Conservation (phyloP, 352 stramenopile genomes). For the Phytophthora chlamydospora region DNA sequence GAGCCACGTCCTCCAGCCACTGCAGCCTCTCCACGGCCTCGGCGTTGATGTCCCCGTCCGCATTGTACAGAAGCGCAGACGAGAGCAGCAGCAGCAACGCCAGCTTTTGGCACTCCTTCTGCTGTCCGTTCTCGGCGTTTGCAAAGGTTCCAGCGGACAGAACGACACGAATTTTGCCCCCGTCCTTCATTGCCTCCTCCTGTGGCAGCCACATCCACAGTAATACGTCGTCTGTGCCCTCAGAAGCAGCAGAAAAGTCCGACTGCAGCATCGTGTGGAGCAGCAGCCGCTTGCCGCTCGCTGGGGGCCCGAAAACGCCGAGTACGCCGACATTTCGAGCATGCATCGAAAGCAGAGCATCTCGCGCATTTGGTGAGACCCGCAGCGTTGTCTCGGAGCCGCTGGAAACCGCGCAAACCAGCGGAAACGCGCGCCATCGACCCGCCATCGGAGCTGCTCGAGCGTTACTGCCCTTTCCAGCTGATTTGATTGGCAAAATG, state of each 20-base stretch:
- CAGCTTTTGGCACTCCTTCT: conserved; percentile 24
- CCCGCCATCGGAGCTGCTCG: conserved; percentile 15
- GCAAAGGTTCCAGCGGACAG: conserved; percentile 23
- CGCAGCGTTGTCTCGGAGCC: neutral
- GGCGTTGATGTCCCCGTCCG: conserved; percentile 58
- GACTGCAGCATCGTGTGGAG: conserved; percentile 51
- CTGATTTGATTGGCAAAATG: conserved; percentile 34
- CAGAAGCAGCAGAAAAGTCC: conserved; percentile 22
- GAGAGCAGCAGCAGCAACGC: conserved; percentile 65
- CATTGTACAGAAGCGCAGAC: conserved; percentile 64
- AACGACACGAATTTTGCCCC: conserved; percentile 23
- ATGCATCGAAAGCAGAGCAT: conserved; percentile 31
- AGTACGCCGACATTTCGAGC: conserved; percentile 42
- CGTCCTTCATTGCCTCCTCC: neutral
- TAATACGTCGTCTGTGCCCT: conserved; percentile 29
- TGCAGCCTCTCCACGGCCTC: conserved; percentile 49
- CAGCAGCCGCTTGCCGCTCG: conserved; percentile 52
- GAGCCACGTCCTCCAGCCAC: conserved; percentile 49
- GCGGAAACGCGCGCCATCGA: conserved; percentile 53
- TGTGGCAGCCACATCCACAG: conserved; percentile 55
- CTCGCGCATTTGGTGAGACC: conserved; percentile 28
- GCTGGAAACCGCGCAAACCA: conserved; percentile 25
- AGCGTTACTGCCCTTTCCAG: conserved; percentile 19
- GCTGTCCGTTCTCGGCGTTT: conserved; percentile 16
- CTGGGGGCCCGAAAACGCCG: conserved; percentile 46